Evolutionary conservation across 768 basidiomycete species (phyloP).

Genomic region (Butyriboletus loyo): DNA sequence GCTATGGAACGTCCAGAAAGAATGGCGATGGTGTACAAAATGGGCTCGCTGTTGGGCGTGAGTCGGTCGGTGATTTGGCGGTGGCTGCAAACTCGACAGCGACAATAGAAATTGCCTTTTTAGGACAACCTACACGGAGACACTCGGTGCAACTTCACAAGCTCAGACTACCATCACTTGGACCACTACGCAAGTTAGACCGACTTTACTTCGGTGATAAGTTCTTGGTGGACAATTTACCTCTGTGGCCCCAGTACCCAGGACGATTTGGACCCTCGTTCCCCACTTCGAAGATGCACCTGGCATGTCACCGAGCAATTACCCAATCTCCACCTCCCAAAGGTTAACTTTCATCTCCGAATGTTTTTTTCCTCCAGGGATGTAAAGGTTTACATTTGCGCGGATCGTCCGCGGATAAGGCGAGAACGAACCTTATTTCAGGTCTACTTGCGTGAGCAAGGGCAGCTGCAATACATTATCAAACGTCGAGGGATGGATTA

Average conservation of each 20-base stretch:
- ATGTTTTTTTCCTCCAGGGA: constrained; percentile 10
- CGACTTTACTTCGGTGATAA: too few species aligned
- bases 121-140: background rate
- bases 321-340: background rate
- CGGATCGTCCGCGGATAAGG: constrained; percentile 26
- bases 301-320: background rate
- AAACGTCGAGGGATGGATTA: constrained; percentile 8
- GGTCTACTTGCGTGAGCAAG: constrained; percentile 10
- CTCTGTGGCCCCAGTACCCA: background rate
- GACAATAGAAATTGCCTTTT: constrained; percentile 13
- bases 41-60: background rate
- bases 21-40: constrained; percentile 1
- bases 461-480: background rate
- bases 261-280: background rate
- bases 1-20: background rate
- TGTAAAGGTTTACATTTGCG: constrained; percentile 23
- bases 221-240: background rate
- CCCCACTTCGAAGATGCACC: background rate
- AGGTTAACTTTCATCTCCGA: constrained; percentile 33
- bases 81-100: constrained; percentile 6
- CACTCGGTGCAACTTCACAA: too few species aligned
- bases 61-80: constrained; percentile 10
- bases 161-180: too few species aligned
- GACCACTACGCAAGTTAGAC: background rate
- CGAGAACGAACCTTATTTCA: constrained; percentile 9